Conservation (phyloP, 495 filamentous ascomycete species). For the Sporormia fimetaria region DNA sequence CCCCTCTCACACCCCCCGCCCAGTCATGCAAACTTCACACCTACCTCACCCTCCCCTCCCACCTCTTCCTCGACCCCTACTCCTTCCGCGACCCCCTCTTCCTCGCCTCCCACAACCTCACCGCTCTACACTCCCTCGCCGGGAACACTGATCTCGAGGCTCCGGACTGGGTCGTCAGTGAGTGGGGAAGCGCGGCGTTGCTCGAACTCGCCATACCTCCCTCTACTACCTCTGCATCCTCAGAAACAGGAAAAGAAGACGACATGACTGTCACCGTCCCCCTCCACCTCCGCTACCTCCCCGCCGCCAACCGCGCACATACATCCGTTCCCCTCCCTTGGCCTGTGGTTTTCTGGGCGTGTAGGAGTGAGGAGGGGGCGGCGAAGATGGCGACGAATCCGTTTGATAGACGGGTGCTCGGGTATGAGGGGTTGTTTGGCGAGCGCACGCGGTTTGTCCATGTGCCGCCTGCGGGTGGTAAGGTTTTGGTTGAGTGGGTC, state of each 20-base stretch:
- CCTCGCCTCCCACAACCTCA: slow-evolving; percentile 63
- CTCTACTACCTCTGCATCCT: slow-evolving; percentile 1
- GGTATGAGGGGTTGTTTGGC: slow-evolving; percentile 78
- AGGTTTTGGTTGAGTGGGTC: slow-evolving; percentile 46
- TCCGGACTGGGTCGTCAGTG: slow-evolving; percentile 62
- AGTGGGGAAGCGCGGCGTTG: slow-evolving; percentile 74
- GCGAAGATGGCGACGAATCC: slow-evolving; percentile 67
- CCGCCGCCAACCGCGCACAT: slow-evolving; percentile 40
- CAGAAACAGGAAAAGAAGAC: slow-evolving; percentile 18
- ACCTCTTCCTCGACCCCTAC: slow-evolving; percentile 79
- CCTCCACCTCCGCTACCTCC: slow-evolving; percentile 78
- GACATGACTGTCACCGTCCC: slow-evolving; percentile 65
- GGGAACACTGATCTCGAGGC: slow-evolving; percentile 89
- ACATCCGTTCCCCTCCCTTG: slow-evolving; percentile 46
- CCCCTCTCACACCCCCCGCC: slow-evolving; percentile 34
- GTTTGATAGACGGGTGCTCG: slow-evolving; percentile 73
- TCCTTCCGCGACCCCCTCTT: slow-evolving; percentile 64
- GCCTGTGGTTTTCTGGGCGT: slow-evolving; percentile 91
- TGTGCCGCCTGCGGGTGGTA: slow-evolving; percentile 45
- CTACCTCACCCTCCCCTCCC: slow-evolving; percentile 76
- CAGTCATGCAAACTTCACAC: slow-evolving; percentile 59
- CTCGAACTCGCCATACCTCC: slow-evolving; percentile 56
- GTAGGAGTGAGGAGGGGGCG: slow-evolving; percentile 58
- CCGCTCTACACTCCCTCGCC: slow-evolving; percentile 51
- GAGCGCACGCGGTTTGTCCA: slow-evolving; percentile 79